Percentiles rank a stretch among this genome's conserved stretches.
phyloP scores from a whole-genome alignment of 139 green algal species.

The Ulvella scutata region DNA sequence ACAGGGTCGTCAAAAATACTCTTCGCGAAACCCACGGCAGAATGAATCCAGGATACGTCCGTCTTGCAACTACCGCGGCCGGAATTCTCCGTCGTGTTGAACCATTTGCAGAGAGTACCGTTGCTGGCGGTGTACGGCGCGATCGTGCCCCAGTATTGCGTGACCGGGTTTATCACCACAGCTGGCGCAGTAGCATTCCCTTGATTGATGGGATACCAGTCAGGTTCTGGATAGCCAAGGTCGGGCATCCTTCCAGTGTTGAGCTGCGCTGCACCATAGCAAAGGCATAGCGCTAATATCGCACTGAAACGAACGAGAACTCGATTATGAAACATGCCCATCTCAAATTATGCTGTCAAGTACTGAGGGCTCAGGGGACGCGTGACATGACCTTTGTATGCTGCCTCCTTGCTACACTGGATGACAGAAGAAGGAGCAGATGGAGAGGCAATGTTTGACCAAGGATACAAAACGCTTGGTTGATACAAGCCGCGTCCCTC shows the following conservation, averaged over 20 bases:
- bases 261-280: too few species aligned
- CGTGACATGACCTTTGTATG: too few species aligned
- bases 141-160: neutral
- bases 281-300: too few species aligned
- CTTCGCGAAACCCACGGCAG: neutral
- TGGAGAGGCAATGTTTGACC: too few species aligned
- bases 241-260: slow-evolving; percentile 1
- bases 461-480: too few species aligned
- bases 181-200: neutral
- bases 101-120: neutral
- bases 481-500: too few species aligned
- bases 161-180: neutral
- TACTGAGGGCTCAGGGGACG: too few species aligned
- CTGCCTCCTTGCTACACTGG: too few species aligned
- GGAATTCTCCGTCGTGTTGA: neutral
- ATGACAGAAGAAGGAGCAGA: too few species aligned
- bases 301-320: too few species aligned
- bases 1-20: neutral
- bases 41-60: neutral
- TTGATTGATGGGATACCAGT: slow-evolving; percentile 3
- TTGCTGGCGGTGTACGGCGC: neutral
- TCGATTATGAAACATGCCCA: too few species aligned
- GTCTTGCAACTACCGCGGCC: neutral
- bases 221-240: neutral
- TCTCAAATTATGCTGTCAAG: too few species aligned